Evolutionary conservation across 2,329 filamentous ascomycete genomes (phyloP).

Genomic region (Pestalotiopsis sp.): DNA sequence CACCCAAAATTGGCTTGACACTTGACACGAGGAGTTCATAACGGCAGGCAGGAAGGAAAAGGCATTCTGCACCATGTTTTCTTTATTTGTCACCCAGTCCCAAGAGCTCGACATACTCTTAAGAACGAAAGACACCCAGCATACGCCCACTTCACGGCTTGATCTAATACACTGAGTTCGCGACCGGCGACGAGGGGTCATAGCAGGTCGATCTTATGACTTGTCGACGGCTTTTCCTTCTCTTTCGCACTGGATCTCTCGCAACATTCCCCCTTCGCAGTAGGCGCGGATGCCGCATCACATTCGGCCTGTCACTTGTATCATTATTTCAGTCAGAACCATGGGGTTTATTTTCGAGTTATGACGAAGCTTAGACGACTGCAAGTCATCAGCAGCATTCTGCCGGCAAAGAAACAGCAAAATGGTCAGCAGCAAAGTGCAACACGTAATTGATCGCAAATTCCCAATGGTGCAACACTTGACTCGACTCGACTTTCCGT

Average conservation of each 20-base stretch:
- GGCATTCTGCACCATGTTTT: conserved; percentile 31
- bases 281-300: conserved; percentile 32
- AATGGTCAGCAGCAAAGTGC: conserved; percentile 34
- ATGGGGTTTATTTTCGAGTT: conserved; percentile 31
- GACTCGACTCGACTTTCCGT: conserved; percentile 36
- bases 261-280: conserved; percentile 26
- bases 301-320: conserved; percentile 36
- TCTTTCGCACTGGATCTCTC: conserved; percentile 26
- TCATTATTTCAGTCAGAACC: conserved; percentile 36
- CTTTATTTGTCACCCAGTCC: conserved; percentile 19
- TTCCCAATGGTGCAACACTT: conserved; percentile 37
- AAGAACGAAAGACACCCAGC: background rate
- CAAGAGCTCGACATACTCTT: conserved; percentile 22
- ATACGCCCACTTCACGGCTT: background rate
- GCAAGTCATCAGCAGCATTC: conserved; percentile 29
- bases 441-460: conserved; percentile 42
- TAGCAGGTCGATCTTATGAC: background rate
- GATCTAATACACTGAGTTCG: background rate
- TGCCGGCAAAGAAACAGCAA: conserved; percentile 34
- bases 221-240: conserved; percentile 8
- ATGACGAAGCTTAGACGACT: conserved; percentile 37
- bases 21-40: conserved; percentile 28
- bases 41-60: conserved; percentile 38
- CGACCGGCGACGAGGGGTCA: background rate
- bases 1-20: conserved; percentile 31